These are phyloP conservation scores for Vaccinium myrtillus DNA, from an alignment of 148 eudicot genomes.

Conservation along the genomic window DNA sequence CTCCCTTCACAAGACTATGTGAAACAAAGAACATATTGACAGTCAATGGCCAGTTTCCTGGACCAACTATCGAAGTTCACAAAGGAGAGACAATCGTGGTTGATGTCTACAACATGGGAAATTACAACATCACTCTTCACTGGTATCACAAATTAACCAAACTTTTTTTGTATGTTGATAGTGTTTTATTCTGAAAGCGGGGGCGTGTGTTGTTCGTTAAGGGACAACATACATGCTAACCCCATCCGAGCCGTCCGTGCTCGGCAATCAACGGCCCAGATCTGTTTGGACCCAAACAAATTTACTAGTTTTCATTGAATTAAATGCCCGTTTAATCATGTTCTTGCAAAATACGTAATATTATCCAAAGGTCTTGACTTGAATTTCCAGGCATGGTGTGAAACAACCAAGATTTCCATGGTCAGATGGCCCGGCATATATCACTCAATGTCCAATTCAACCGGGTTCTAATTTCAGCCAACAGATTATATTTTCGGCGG, in stretches of 20 bases:
- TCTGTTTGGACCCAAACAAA: too few relatives aligned
- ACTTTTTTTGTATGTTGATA: background rate
- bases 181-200: background rate
- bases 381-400: constrained; percentile 23
- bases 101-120: background rate
- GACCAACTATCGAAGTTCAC: background rate
- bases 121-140: constrained; percentile 1
- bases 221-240: too few relatives aligned
- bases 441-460: constrained; percentile 22
- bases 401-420: constrained; percentile 20
- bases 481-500: constrained; percentile 8
- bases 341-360: too few relatives aligned
- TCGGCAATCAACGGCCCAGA: too few relatives aligned
- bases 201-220: too few relatives aligned
- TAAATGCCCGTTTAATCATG: background rate
- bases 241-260: too few relatives aligned
- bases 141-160: background rate
- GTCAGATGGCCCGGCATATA: constrained; percentile 21
- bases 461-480: constrained; percentile 18
- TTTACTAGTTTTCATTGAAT: background rate
- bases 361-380: background rate
- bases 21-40: constrained; percentile 3
- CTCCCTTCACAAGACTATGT: background rate
- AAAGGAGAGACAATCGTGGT: background rate
- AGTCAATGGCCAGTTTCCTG: background rate